Conservation (phyloP, 305 asterid genomes). For the Lippia alba region DNA sequence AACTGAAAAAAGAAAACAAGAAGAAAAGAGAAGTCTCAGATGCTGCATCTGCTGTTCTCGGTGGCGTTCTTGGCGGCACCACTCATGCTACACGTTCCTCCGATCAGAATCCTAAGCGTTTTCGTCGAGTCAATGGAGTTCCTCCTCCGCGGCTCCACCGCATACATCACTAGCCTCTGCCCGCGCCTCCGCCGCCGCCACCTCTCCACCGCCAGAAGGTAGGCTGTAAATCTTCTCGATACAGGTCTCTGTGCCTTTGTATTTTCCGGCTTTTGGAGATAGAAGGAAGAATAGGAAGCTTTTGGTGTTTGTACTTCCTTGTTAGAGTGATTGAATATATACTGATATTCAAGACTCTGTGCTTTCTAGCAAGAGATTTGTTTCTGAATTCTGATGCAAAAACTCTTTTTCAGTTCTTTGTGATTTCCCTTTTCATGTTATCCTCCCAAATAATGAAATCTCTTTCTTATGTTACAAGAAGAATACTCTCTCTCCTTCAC, state of each 20-base stretch:
- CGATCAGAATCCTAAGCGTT: conserved; percentile 41
- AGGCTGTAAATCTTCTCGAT: not conserved
- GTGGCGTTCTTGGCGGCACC: conserved; percentile 54
- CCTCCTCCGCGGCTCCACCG: conserved; percentile 25
- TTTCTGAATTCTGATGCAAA: too few species aligned
- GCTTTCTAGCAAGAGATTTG: too few species aligned
- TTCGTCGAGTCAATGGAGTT: conserved; percentile 38
- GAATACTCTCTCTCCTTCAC: too few species aligned
- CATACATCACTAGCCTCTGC: conserved; percentile 23
- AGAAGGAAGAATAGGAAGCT: not conserved
- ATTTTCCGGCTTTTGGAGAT: not conserved
- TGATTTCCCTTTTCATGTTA: too few species aligned
- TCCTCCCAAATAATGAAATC: too few species aligned
- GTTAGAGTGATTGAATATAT: not conserved
- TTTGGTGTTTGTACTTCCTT: not conserved
- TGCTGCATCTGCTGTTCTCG: conserved; percentile 52
- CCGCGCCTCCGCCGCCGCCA: conserved; percentile 26
- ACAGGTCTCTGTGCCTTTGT: not conserved
- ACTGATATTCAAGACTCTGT: too few species aligned
- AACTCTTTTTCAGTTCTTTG: too few species aligned
- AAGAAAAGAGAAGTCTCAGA: not conserved
- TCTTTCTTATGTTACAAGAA: too few species aligned
- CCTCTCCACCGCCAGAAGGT: conserved; percentile 19
- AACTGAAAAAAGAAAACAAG: not conserved
- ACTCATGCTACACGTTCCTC: conserved; percentile 43